Percentiles rank a stretch among this genome's conserved stretches.
Conservation (phyloP, 148 eudicot species). For the Rhododendron griersonianum region DNA sequence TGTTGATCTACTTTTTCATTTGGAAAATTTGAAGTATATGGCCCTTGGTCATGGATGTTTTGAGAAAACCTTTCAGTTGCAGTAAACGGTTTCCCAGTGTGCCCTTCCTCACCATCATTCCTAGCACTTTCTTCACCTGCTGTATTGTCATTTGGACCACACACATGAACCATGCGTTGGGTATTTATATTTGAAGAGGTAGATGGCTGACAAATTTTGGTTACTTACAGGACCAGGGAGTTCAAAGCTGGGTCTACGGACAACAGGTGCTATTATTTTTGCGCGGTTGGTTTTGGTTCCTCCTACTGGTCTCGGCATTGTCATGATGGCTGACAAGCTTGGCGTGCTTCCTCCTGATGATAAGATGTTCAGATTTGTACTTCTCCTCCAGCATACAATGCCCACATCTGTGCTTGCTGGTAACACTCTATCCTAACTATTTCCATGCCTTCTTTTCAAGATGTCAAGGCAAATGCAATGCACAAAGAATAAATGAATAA, state of each 20-base stretch:
- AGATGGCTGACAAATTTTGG: not conserved
- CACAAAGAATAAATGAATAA: not conserved
- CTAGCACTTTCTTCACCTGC: not conserved
- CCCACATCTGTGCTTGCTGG: constrained; percentile 98
- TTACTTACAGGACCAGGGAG: constrained; percentile 84
- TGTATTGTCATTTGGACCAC: not conserved
- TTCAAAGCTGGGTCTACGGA: constrained; percentile 81
- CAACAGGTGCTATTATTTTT: constrained; percentile 80
- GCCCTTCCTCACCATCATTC: not conserved
- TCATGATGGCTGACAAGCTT: constrained; percentile 80
- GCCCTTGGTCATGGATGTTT: not conserved
- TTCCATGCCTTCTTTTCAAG: not conserved
- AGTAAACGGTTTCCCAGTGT: not conserved
- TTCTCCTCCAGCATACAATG: constrained; percentile 93
- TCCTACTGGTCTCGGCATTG: constrained; percentile 86
- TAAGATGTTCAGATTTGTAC: constrained; percentile 94
- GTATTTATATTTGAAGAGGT: not conserved
- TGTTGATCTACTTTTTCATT: constrained; percentile 2
- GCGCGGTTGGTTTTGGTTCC: constrained; percentile 81
- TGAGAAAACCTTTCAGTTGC: not conserved
- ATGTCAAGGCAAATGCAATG: not conserved
- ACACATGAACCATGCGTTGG: not conserved
- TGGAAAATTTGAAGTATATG: not conserved
- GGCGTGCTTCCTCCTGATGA: constrained; percentile 89
- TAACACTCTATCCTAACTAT: constrained; percentile 14